Evolutionary conservation across 2,329 filamentous ascomycete genomes (phyloP), one percentile per base, ranked within the genome.

Genomic region (Neurospora crassa): DNA sequence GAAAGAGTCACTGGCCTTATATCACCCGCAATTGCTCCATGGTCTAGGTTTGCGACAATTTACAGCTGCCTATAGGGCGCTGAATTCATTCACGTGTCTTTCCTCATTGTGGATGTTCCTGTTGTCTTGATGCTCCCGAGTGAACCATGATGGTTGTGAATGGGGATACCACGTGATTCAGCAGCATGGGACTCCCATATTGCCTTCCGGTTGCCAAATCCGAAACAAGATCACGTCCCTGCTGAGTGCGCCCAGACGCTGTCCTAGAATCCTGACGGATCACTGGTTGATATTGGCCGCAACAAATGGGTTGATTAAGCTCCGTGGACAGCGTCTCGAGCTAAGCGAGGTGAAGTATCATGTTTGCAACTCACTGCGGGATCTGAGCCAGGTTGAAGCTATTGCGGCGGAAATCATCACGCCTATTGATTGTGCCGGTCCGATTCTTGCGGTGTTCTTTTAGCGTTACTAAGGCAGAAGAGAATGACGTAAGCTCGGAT

Each of bases 301-400:
- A 85, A 84, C n/a, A 72, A 86, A 88, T 75, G 82, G 81, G 0
- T 86, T 88, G 76, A 81, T 88, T 67, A 88, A 88, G 76, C 76
- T 88, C n/a, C 82, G 83, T 37, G 88, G 88, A 41, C 87, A 83
- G 70, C 77, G 85, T 69, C 79, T 86, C 71, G 88, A 84, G 76
- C 78, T 84, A 6, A 75, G 74, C 24, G 76, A 78, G 73, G 75
- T 78, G 37, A 76, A 77, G 68, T 72, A 75, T 29, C 81, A 82
- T 34, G 77, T 86, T 41, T 42, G 18, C 34, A 67, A 41, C 16
- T 43, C 29, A 41, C 63, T 42, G 0, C 8, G 40, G n/a, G 43
- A 63, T n/a, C 18, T 40, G 14, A 16, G 59, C 8, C 8, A 68
- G 24, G 69, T 69, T 4, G 59, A 69, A 2, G 68, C 40, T n/a